Conservation (phyloP, 1,284 basidiomycete species). For the Marasmius tenuissimus region DNA sequence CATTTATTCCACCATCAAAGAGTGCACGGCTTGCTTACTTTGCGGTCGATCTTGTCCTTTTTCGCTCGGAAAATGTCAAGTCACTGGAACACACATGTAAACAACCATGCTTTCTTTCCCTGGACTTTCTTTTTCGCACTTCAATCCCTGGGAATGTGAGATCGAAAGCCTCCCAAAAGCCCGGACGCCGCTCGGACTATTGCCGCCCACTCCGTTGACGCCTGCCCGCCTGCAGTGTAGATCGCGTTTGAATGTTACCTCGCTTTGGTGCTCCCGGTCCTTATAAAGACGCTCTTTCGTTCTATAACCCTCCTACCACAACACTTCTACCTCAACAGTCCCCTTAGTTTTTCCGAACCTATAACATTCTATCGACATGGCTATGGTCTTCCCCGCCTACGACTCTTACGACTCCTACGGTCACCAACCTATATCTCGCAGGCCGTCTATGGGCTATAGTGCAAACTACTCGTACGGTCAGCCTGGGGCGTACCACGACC, state of each 20-base stretch:
- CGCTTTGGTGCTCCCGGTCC: not conserved
- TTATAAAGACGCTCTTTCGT: not conserved
- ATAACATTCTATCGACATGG: conserved; percentile 5
- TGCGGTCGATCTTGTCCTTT: no score
- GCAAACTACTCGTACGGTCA: conserved; percentile 9
- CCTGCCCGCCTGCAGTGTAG: not conserved
- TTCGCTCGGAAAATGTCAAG: no score
- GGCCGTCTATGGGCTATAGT: conserved; percentile 14
- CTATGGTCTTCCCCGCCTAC: conserved; percentile 13
- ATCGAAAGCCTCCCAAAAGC: not conserved
- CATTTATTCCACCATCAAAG: no score
- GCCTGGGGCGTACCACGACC: conserved; percentile 8
- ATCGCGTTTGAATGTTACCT: not conserved
- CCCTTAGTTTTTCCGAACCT: not conserved
- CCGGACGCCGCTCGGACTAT: not conserved
- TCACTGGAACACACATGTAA: no score
- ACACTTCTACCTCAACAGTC: no score
- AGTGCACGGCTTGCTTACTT: no score
- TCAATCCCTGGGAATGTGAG: not conserved
- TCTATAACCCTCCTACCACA: not conserved
- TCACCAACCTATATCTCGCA: conserved; percentile 13
- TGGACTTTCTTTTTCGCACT: not conserved
- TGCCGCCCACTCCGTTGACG: not conserved
- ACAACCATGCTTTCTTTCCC: not conserved
- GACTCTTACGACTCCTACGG: conserved; percentile 10